Conservation (phyloP, 116 monocot genomes). For the Papilionanthe hybrid region DNA sequence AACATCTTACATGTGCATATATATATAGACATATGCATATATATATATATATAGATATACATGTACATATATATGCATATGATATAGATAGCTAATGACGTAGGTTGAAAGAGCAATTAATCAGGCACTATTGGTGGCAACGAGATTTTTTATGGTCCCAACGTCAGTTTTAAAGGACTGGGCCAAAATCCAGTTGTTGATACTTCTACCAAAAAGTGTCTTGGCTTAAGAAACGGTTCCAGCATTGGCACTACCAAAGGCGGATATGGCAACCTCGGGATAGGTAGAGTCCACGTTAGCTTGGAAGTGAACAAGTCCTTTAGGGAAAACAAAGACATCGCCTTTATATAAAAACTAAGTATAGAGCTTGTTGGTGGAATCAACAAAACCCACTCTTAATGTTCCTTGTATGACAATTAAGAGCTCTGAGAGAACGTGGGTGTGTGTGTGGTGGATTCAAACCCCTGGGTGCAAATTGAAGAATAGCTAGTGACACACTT, state of each 20-base stretch:
- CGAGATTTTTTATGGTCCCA: neutral
- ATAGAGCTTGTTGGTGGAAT: conserved; percentile 24
- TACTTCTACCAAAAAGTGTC: conserved; percentile 9
- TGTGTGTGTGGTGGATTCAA: conserved; percentile 34
- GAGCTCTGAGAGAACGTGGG: conserved; percentile 26
- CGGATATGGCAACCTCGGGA: conserved; percentile 6
- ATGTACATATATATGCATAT: too few relatives aligned
- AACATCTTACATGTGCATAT: too few relatives aligned
- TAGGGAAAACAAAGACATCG: conserved; percentile 17
- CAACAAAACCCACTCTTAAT: conserved; percentile 24
- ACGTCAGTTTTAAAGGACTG: conserved; percentile 24
- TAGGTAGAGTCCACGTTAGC: neutral
- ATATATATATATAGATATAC: too few relatives aligned
- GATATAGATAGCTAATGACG: too few relatives aligned
- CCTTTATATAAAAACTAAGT: conserved; percentile 13
- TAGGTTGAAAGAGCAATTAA: neutral
- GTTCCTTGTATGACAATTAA: conserved; percentile 18
- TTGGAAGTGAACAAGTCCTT: conserved; percentile 32
- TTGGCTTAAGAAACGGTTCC: conserved; percentile 22
- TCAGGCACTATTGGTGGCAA: neutral
- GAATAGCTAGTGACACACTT: conserved; percentile 27
- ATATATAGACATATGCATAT: too few relatives aligned
- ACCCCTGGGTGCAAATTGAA: conserved; percentile 8
- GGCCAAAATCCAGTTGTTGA: conserved; percentile 16
- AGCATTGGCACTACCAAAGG: conserved; percentile 21